Conservation (phyloP, 2,329 filamentous ascomycete species). For the Teratosphaeria pseudoeucalypti region DNA sequence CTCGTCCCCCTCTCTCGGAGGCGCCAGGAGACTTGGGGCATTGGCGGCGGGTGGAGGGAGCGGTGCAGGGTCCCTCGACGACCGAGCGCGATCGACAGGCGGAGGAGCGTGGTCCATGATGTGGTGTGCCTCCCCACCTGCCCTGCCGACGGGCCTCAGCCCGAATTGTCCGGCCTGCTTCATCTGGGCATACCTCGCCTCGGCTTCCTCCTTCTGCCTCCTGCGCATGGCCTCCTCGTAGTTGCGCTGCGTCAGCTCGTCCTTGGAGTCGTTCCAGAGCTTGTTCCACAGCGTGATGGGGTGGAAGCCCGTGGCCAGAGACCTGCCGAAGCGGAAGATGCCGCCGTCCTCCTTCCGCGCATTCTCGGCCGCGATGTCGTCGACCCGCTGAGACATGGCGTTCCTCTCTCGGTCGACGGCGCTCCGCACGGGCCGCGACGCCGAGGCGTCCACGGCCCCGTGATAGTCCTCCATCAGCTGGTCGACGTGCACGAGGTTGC, state of each 20-base stretch:
- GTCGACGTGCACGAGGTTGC: constrained; percentile 24
- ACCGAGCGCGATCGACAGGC: constrained; percentile 11
- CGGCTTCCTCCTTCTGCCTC: constrained; percentile 35
- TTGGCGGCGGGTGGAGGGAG: background rate
- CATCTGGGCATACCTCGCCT: constrained; percentile 44
- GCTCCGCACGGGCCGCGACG: constrained; percentile 8
- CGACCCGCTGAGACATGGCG: constrained; percentile 10
- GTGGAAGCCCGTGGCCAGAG: constrained; percentile 44
- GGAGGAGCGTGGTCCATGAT: constrained; percentile 7
- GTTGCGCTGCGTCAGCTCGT: constrained; percentile 29
- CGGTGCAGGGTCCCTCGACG: constrained; percentile 9
- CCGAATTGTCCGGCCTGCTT: constrained; percentile 42
- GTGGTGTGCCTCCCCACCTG: background rate
- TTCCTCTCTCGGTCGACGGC: constrained; percentile 13
- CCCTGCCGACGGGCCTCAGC: constrained; percentile 6
- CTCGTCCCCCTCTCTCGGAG: constrained; percentile 8
- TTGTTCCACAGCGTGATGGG: constrained; percentile 40
- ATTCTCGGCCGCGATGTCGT: constrained; percentile 14
- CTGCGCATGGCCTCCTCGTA: constrained; percentile 32
- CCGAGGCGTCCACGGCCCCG: constrained; percentile 8
- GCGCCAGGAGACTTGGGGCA: constrained; percentile 5
- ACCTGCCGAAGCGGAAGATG: constrained; percentile 47
- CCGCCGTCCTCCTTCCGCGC: constrained; percentile 30
- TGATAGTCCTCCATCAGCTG: constrained; percentile 31
- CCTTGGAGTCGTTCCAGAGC: constrained; percentile 36